Evolutionary conservation across 1,284 basidiomycete species (phyloP), one percentile per base, ranked within the genome.

Genomic region (Butyriboletus appendiculatus): DNA sequence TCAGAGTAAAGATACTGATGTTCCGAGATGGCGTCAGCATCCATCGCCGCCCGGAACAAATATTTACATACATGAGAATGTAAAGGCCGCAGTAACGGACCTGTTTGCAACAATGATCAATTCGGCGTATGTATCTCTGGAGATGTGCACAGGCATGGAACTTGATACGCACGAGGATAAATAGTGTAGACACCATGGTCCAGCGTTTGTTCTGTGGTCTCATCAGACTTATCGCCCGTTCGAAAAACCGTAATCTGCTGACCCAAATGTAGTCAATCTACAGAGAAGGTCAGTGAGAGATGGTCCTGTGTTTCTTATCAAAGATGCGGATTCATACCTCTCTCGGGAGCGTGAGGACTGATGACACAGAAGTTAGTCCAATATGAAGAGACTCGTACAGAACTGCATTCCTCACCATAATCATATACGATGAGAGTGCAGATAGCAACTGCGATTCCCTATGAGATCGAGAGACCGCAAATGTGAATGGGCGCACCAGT

Each of bases 201-300:
- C 52, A 56, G 16, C 47, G 60, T 35, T 38, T 62, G 20, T n/a
- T 50, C 58, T 62, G 34, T 26, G 12, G 9, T 38, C 16, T 4
- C 4, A n/a, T 62, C 20, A 50, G 18, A 41, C 7, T 24, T 11
- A 2, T n/a, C n/a, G 26, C 3, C 8, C 1, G 14, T 7, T 9
- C 0, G 2, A 34, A 24, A 24, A 33, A 15, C 37, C 15, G n/a
- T 26, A 14, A 12, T 10, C 4, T 5, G 7, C 58, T 4, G 16
- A 59, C 58, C 58, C 60, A 62, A 26, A 59, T 57, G 18, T 62
- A 57, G 3, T 59, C 45, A 9, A 62, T 12, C 58, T 59, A 32
- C 18, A 16, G 2, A 11, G 8, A 55, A 35, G 0, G 24, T 41
- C 11, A 16, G 15, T 22, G 3, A 28, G 24, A 18, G 22, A 50